phyloP scores from a whole-genome alignment of 2,329 filamentous ascomycete genomes.

The Aspergillus tubingensis region DNA sequence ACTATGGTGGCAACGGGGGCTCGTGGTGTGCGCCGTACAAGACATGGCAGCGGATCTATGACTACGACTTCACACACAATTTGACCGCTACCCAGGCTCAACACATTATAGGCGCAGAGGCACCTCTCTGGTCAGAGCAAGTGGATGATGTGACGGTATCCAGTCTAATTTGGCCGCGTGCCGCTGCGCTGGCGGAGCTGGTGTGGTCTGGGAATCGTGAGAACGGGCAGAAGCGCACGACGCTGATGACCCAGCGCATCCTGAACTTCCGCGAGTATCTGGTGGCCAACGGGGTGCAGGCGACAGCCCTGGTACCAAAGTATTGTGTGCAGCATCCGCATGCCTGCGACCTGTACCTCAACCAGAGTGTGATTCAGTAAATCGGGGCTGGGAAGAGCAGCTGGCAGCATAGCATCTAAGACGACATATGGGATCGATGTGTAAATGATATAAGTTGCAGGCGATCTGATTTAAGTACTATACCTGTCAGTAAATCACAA shows the following conservation, averaged over 20 bases:
- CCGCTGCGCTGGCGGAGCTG: slow-evolving; percentile 58
- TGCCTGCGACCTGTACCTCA: slow-evolving; percentile 56
- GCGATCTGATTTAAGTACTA: too few species aligned
- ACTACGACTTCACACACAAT: slow-evolving; percentile 57
- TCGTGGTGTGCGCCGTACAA: slow-evolving; percentile 63
- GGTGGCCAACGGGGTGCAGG: slow-evolving; percentile 56
- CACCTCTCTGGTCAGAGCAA: slow-evolving; percentile 58
- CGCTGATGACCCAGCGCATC: slow-evolving; percentile 56
- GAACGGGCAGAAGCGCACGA: slow-evolving; percentile 54
- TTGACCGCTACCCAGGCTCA: slow-evolving; percentile 50
- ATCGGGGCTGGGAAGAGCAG: neutral
- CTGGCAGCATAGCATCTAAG: too few species aligned
- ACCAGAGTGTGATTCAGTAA: slow-evolving; percentile 48
- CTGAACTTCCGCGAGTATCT: slow-evolving; percentile 63
- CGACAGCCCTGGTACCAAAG: slow-evolving; percentile 56
- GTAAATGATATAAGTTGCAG: too few species aligned
- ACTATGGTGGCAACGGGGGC: slow-evolving; percentile 56
- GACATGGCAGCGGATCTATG: slow-evolving; percentile 62
- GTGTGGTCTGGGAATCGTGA: slow-evolving; percentile 58
- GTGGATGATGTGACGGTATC: slow-evolving; percentile 56
- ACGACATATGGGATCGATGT: too few species aligned
- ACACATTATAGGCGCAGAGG: slow-evolving; percentile 55
- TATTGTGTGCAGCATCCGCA: slow-evolving; percentile 62
- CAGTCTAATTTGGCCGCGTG: slow-evolving; percentile 58
- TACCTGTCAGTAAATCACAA: too few species aligned